Base-by-base conservation (phyloP, 164 flowering plant species). In the Sextonia rubra region DNA sequence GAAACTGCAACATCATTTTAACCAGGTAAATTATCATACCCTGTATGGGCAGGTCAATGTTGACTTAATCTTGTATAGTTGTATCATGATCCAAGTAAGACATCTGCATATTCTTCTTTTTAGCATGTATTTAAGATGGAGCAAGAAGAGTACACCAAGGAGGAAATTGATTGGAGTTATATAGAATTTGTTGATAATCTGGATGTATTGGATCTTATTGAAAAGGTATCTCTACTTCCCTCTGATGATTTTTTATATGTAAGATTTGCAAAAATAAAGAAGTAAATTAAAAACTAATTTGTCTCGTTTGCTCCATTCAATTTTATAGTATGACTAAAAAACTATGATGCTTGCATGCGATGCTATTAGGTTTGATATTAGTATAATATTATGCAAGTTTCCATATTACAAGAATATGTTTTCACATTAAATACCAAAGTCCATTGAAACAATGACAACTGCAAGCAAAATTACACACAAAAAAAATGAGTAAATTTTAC, bases 81-180 rank as follows among this genome's bases (percentile, higher is more conserved):
- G 18, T 62, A 12, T 56, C 48, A 14, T 26, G n/a, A 71, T 71
- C 73, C 70, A 66, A 49, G 8, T 73, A 66, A 49, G 8, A 56
- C 11, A 8, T 71, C 15, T 63, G 27, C 68, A 58, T 78, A 24
- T 15, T 78, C 58, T 75, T 30, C n/a, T 69, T 64, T 82, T 70
- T 94, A 94, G 97, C 96, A 94, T 73, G 97, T 94, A 15, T 94
- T 94, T 81, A 94, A 94, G 86, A 85, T 86, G 91, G 98, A 94
- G 82, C 98, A 94, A 83, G 96, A 90, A 75, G 98, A 89, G 63
- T 94, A 92, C 82, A 82, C 81, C 44, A 88, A 83, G 77, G 98
- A 94, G 79, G 84, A 86, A 77, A 91, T 94, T 76, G 88, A 91
- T 55, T 94, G 98, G 98, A 94, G 97, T 83, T 94, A 94, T 79